phyloP scores from a whole-genome alignment of 345 rosid genomes.

The Pistacia integerrima region DNA sequence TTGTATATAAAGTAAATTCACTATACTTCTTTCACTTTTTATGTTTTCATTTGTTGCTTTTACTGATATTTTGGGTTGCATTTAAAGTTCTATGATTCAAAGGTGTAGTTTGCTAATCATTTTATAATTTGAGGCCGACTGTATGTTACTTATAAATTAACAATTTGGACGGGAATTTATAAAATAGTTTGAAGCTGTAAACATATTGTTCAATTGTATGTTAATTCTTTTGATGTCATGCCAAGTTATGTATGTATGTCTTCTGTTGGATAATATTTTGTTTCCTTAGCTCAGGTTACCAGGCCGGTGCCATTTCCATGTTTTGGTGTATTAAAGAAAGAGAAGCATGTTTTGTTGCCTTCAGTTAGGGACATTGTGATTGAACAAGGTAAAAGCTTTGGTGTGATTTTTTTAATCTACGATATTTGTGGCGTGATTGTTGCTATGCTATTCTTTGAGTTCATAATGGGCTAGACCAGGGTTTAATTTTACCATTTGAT shows the following conservation, averaged over 20 bases:
- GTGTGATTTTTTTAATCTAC: not conserved
- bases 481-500: not conserved
- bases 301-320: conserved; percentile 68
- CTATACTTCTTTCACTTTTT: not conserved
- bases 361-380: conserved; percentile 62
- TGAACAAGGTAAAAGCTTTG: conserved; percentile 56
- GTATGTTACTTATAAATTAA: not conserved
- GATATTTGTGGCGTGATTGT: not conserved
- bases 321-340: conserved; percentile 65
- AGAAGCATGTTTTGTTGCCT: conserved; percentile 67
- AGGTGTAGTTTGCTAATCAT: not conserved
- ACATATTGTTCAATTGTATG: not conserved
- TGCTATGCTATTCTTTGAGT: not conserved
- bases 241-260: not conserved
- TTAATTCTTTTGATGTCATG: not conserved
- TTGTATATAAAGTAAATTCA: conserved; percentile 57
- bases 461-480: not conserved
- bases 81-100: not conserved
- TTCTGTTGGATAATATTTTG: conserved; percentile 1
- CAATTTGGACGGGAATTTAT: not conserved
- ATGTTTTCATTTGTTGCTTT: not conserved
- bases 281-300: conserved; percentile 40
- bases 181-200: not conserved
- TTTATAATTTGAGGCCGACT: not conserved
- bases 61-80: not conserved